Evolutionary conservation across 805 yeast genomes (phyloP), one percentile per base, ranked within the genome.

Genomic region (Scheffersomyces lignosus): DNA sequence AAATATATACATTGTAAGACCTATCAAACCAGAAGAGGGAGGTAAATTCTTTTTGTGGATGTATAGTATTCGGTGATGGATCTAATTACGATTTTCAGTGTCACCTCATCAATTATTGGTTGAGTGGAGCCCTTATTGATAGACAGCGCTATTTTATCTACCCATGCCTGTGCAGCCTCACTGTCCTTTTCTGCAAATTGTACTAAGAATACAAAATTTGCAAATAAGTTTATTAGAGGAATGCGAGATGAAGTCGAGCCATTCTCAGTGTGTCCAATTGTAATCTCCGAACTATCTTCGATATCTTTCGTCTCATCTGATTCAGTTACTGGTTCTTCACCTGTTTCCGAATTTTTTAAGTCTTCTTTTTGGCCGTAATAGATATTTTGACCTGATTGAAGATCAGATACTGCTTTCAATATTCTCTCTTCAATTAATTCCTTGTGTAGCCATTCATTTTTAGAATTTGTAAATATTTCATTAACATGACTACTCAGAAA

Each of bases 391-490:
- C n/a, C n/a, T n/a, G n/a, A 27, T 15, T 4, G 6, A 5, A 4
- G 3, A 17, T 27, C 15, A 18, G 10, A 26, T 28, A 28, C 23
- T 4, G 32, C 22, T 23, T 27, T 18, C 5, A 40, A 15, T 2
- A 44, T 31, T n/a, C 29, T 18, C 3, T 40, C 34, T 16, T 34
- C 34, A 18, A 56, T 34, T 22, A 51, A 29, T 8, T 33, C 31
- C 3, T 40, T 34, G 12, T 15, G 22, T 9, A 65, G 41, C 71
- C 71, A 66, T 4, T 48, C 34, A 36, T 61, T 62, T 43, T 68
- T 69, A n/a, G 37, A 34, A n/a, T 40, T 33, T 3, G 41, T 37
- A 35, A 65, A 67, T 1, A 41, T 27, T 0, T 34, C 29, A 14
- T 28, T 44, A 12, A 51, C 44, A 15, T 42, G 34, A 1, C 34